A percentile compares a stretch with the other conserved stretches of the same genome.
Conservation (phyloP, 805 yeast genomes). For the Saccharomycopsis capsularis region DNA sequence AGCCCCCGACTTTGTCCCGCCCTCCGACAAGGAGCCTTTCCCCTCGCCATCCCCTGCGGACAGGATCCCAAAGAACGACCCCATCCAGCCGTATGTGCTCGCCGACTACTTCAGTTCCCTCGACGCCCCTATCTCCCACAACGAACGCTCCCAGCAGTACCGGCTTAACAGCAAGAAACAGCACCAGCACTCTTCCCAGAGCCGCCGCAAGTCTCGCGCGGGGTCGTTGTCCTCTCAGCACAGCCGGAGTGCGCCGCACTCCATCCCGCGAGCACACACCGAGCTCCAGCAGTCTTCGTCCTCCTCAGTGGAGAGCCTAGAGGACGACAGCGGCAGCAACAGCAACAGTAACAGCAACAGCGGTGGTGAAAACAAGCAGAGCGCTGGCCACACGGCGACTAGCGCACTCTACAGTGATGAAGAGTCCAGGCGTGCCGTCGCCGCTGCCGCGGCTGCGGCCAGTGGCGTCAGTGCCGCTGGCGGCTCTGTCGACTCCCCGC, state of each 20-base stretch:
- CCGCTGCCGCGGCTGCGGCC: neutral
- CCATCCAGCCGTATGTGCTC: conserved; percentile 70
- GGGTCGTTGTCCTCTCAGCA: neutral
- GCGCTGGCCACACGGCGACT: neutral
- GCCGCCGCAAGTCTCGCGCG: neutral
- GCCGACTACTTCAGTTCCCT: conserved; percentile 67
- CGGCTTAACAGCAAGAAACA: neutral
- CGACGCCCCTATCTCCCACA: conserved; percentile 63
- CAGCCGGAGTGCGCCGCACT: neutral
- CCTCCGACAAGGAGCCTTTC: conserved; percentile 56
- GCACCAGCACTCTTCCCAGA: too few species aligned
- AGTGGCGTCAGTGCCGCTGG: neutral
- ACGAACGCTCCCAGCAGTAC: conserved; percentile 27
- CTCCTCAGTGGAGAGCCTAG: neutral
- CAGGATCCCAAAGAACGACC: conserved; percentile 63
- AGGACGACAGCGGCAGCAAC: neutral
- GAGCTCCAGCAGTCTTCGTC: conserved; percentile 11
- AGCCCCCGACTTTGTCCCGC: conserved; percentile 87
- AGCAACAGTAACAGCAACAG: neutral
- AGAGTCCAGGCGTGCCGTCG: neutral
- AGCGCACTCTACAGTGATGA: neutral
- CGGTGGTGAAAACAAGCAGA: neutral
- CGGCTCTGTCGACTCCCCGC: neutral
- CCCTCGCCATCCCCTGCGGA: conserved; percentile 64
- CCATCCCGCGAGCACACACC: conserved; percentile 15